Evolutionary conservation across 129 eudicot genomes (phyloP).

Genomic region (Silybum marianum): DNA sequence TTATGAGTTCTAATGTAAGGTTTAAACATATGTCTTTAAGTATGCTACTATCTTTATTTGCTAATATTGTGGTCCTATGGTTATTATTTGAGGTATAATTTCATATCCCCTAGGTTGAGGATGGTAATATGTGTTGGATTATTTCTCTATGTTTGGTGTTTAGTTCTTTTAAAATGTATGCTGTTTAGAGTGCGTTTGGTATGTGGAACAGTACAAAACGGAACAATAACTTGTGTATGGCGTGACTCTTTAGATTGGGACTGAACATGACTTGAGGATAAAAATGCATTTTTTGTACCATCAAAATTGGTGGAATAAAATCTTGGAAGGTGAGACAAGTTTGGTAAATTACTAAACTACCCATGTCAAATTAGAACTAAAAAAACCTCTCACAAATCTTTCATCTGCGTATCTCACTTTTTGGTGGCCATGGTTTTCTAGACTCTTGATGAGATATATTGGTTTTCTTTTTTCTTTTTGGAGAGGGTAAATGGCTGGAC

Average conservation of each 20-base stretch:
- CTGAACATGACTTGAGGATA: neutral
- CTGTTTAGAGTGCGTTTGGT: neutral
- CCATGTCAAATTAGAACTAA: neutral
- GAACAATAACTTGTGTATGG: neutral
- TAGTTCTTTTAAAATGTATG: neutral
- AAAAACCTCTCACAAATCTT: neutral
- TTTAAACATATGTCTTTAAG: constrained; percentile 3
- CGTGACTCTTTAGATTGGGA: neutral
- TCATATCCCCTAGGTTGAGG: neutral
- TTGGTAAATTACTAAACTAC: neutral
- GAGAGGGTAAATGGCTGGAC: too few relatives aligned
- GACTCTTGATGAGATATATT: too few relatives aligned
- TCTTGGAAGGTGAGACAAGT: neutral
- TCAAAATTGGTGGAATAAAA: neutral
- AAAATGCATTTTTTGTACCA: neutral
- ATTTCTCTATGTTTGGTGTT: neutral
- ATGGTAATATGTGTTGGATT: neutral
- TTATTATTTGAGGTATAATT: neutral
- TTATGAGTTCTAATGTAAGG: constrained; percentile 5
- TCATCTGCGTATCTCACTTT: neutral
- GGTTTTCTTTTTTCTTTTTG: too few relatives aligned
- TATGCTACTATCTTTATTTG: constrained; percentile 8
- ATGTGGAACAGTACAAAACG: neutral
- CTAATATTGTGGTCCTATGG: neutral
- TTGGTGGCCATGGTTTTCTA: too few relatives aligned